A percentile compares a stretch with the other conserved stretches of the same genome.
Evolutionary conservation across 257 asterid species (phyloP).

Genomic region (Solanum stenotomum): DNA sequence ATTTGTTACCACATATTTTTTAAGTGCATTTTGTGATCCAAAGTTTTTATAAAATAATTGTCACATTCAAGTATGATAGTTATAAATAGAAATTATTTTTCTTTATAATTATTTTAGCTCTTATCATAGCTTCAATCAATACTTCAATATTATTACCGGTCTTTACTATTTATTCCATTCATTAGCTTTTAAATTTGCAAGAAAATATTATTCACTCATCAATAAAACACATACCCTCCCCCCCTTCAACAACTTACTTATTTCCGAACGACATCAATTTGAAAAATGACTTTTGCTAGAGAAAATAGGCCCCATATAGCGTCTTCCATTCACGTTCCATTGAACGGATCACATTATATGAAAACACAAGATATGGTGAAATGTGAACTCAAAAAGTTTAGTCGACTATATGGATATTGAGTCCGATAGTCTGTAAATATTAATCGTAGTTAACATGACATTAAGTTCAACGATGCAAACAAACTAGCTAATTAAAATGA

Average conservation of each 20-base stretch:
- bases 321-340: neutral
- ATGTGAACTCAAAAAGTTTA: neutral
- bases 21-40: neutral
- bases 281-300: neutral
- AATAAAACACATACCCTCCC: accelerated
- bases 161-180: neutral
- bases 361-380: neutral
- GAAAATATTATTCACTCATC: neutral
- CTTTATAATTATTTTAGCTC: neutral
- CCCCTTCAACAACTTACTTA: neutral
- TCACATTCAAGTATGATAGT: neutral
- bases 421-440: no score
- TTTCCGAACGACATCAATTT: neutral
- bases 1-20: neutral
- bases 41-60: neutral
- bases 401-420: no score
- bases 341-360: neutral
- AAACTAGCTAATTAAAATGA: no score
- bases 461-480: no score
- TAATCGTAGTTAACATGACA: no score
- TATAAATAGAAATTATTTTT: neutral
- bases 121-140: neutral
- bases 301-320: neutral
- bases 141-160: neutral
- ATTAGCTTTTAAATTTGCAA: neutral